Percentiles rank a stretch among this genome's conserved stretches.
Conservation (phyloP, 1,284 basidiomycete genomes). For the Earliella scabrosa region DNA sequence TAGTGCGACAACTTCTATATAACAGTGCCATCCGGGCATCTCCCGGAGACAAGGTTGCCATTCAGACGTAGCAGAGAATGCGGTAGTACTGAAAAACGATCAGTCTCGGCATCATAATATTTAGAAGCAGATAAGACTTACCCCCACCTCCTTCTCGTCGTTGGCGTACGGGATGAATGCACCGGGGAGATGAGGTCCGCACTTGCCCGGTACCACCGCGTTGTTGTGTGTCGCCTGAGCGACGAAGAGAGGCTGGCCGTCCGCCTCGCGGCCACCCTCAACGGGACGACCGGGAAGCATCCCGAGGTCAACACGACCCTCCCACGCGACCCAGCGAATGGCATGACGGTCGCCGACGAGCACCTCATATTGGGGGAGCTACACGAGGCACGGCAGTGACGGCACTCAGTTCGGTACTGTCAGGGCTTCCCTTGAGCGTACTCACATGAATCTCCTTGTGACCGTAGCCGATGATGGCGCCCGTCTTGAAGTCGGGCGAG, state of each 20-base stretch:
- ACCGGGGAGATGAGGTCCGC: conserved; percentile 54
- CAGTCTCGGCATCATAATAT: background rate
- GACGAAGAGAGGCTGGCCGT: conserved; percentile 65
- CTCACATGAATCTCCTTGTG: conserved; percentile 61
- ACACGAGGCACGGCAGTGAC: background rate
- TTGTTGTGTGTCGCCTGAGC: conserved; percentile 58
- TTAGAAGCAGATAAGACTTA: conserved; percentile 26
- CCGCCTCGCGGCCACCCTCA: conserved; percentile 67
- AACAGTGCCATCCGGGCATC: background rate
- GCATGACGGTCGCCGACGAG: conserved; percentile 65
- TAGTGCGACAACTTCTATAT: background rate
- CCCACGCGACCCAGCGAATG: conserved; percentile 59
- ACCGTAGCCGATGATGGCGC: conserved; percentile 63
- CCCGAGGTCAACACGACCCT: conserved; percentile 49
- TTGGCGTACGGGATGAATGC: conserved; percentile 56
- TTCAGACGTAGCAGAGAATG: conserved; percentile 44
- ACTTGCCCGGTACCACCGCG: conserved; percentile 67
- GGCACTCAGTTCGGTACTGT: conserved; percentile 2
- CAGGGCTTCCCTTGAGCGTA: conserved; percentile 4
- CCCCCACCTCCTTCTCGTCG: conserved; percentile 50
- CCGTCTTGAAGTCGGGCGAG: conserved; percentile 55
- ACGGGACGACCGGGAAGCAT: conserved; percentile 55
- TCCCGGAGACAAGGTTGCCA: background rate
- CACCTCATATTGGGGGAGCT: conserved; percentile 67
- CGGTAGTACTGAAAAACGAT: conserved; percentile 42